These are phyloP conservation scores for Xylaria sp. DNA, from an alignment of 2,329 filamentous ascomycete species.

Conservation along the genomic window DNA sequence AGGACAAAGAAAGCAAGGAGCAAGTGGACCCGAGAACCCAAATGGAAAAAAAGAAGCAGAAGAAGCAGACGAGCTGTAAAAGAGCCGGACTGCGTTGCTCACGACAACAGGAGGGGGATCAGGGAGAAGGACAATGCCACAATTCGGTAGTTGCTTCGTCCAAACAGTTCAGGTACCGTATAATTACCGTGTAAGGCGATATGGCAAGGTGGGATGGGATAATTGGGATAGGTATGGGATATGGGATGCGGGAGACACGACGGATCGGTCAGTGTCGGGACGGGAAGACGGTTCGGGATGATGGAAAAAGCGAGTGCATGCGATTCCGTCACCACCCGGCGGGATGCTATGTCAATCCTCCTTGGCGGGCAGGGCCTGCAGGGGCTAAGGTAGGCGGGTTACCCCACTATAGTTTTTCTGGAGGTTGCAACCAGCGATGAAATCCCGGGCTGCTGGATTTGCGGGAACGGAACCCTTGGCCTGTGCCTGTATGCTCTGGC, in stretches of 20 bases:
- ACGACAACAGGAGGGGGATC: slow-evolving; percentile 1
- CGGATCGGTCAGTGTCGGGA: slow-evolving; percentile 32
- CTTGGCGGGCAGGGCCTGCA: slow-evolving; percentile 19
- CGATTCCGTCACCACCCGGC: slow-evolving; percentile 48
- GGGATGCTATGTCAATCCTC: slow-evolving; percentile 8
- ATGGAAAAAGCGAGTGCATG: slow-evolving; percentile 41
- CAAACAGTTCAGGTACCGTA: slow-evolving; percentile 1
- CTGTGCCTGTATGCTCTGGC: slow-evolving; percentile 9
- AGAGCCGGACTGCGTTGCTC: not conserved
- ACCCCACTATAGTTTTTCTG: slow-evolving; percentile 12
- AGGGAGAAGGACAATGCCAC: slow-evolving; percentile 16
- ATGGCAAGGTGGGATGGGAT: slow-evolving; percentile 13
- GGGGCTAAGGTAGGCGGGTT: slow-evolving; percentile 33
- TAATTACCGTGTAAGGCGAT: slow-evolving; percentile 7
- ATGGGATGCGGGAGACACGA: slow-evolving; percentile 26
- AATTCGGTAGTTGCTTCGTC: slow-evolving; percentile 30
- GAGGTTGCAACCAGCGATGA: slow-evolving; percentile 35
- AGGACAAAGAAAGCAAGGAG: slow-evolving; percentile 12
- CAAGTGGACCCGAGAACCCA: slow-evolving; percentile 5
- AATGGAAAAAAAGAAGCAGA: slow-evolving; percentile 16
- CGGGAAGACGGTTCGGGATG: slow-evolving; percentile 30
- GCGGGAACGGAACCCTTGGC: slow-evolving; percentile 25
- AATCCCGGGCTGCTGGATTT: slow-evolving; percentile 36
- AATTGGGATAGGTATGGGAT: not conserved
- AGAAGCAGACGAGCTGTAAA: slow-evolving; percentile 11